These are phyloP conservation scores for Schizophyllum amplum DNA, from an alignment of 1,284 basidiomycete genomes.

Conservation along the genomic window DNA sequence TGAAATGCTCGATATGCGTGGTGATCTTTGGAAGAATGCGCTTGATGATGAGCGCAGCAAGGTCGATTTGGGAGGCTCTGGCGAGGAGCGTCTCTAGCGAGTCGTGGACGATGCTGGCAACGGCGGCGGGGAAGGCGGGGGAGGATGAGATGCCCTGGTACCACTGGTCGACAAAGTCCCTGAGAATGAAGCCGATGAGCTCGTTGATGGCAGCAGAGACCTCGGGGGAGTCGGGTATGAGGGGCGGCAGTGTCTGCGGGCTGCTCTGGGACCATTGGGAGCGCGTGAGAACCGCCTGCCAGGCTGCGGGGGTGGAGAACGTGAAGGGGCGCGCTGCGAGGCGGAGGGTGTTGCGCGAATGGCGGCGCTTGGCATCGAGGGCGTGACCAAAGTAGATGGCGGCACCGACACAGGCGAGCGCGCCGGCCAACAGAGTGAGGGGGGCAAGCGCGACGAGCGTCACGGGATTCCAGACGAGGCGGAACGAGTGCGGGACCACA, in stretches of 20 bases:
- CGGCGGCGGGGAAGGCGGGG: constrained; percentile 79
- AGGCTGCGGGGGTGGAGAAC: constrained; percentile 86
- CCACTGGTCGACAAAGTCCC: constrained; percentile 83
- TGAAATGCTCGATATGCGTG: constrained; percentile 82
- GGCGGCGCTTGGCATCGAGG: constrained; percentile 38
- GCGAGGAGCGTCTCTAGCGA: constrained; percentile 52
- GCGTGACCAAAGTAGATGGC: constrained; percentile 48
- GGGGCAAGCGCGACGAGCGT: constrained; percentile 57
- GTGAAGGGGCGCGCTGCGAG: constrained; percentile 60
- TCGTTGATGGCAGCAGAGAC: constrained; percentile 67
- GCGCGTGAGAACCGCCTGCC: constrained; percentile 79
- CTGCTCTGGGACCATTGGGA: constrained; percentile 75
- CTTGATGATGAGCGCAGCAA: constrained; percentile 73
- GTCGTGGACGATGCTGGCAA: constrained; percentile 69
- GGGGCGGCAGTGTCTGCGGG: constrained; percentile 51
- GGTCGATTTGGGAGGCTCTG: constrained; percentile 56
- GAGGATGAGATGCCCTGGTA: constrained; percentile 79
- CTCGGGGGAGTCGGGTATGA: constrained; percentile 52
- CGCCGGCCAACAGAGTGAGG: constrained; percentile 41
- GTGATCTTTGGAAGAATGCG: constrained; percentile 84
- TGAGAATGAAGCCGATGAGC: constrained; percentile 69
- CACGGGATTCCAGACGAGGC: constrained; percentile 56
- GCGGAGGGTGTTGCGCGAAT: constrained; percentile 28
- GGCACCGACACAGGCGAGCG: constrained; percentile 41
- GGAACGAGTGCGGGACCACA: constrained; percentile 41